phyloP scores from a whole-genome alignment of 257 asterid species.

The Petrea volubilis region DNA sequence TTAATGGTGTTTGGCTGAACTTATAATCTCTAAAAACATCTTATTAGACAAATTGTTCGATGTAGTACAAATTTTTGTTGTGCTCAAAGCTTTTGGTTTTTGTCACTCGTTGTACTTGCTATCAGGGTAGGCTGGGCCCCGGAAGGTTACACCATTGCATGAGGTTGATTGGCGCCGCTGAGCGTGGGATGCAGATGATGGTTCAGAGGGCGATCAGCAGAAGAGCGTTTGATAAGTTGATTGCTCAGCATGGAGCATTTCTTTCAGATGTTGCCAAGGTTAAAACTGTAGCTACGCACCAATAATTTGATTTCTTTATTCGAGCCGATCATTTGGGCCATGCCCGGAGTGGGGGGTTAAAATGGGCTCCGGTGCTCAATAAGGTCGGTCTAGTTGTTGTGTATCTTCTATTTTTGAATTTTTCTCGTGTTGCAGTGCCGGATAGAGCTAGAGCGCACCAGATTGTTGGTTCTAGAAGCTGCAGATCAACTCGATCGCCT shows the following conservation, averaged over 20 bases:
- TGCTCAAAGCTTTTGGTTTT: neutral
- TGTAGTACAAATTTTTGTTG: neutral
- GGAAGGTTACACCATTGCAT: constrained; percentile 98
- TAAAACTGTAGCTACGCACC: neutral
- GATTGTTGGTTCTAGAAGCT: constrained; percentile 89
- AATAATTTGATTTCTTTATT: neutral
- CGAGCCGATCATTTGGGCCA: too few species aligned
- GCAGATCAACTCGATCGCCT: constrained; percentile 90
- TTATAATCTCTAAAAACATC: neutral
- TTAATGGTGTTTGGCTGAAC: neutral
- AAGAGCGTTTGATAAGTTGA: constrained; percentile 70
- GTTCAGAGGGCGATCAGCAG: constrained; percentile 78
- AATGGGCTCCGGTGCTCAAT: too few species aligned
- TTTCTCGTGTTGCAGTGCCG: constrained; percentile 66
- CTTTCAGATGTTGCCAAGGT: constrained; percentile 92
- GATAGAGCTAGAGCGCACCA: constrained; percentile 77
- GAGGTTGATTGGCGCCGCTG: constrained; percentile 96
- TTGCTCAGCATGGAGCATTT: constrained; percentile 92
- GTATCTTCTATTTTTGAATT: neutral
- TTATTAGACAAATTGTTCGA: neutral
- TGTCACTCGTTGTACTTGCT: constrained; percentile 5
- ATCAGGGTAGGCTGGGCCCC: constrained; percentile 94
- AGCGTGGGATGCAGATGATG: constrained; percentile 93
- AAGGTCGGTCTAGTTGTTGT: too few species aligned
- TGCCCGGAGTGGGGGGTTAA: too few species aligned